These are phyloP conservation scores for Ustilago lituana DNA, from an alignment of 1,284 basidiomycete species.

Conservation along the genomic window DNA sequence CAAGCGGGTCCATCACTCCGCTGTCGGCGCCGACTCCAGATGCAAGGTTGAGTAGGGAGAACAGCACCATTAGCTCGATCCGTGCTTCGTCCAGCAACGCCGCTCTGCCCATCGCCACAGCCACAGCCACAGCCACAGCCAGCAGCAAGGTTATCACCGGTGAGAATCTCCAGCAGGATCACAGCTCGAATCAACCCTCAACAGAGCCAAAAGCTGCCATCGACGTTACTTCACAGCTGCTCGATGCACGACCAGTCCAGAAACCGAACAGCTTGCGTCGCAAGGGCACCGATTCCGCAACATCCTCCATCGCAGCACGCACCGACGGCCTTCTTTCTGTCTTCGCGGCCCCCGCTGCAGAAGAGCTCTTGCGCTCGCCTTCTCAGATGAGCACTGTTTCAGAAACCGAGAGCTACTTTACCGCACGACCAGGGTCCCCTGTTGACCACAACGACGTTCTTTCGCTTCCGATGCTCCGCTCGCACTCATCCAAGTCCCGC, in stretches of 20 bases:
- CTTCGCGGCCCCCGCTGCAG: constrained; percentile 11
- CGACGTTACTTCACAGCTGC: no score
- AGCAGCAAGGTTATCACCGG: no score
- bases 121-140: no score
- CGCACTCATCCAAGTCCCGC: constrained; percentile 10
- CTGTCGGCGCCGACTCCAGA: constrained; percentile 10
- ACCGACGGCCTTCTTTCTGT: constrained; percentile 15
- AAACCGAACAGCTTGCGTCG: neutral
- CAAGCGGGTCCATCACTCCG: constrained; percentile 33
- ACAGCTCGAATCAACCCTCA: neutral
- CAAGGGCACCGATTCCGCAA: neutral
- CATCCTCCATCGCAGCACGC: constrained; percentile 3
- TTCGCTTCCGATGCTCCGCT: constrained; percentile 9
- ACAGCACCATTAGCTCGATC: constrained; percentile 4
- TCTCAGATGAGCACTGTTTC: constrained; percentile 29
- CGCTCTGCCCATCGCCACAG: neutral
- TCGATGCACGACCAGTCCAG: neutral
- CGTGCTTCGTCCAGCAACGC: constrained; percentile 2
- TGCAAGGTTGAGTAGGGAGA: neutral
- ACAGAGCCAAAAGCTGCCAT: neutral
- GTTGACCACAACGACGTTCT: constrained; percentile 4
- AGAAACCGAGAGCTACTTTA: constrained; percentile 35
- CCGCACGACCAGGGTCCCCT: constrained; percentile 30
- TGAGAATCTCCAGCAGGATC: neutral
- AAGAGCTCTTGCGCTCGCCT: constrained; percentile 21